A percentile compares a stretch with the other conserved stretches of the same genome.
These are phyloP conservation scores for Calonectria crousiana DNA, from an alignment of 2,329 filamentous ascomycete genomes.

Conservation along the genomic window DNA sequence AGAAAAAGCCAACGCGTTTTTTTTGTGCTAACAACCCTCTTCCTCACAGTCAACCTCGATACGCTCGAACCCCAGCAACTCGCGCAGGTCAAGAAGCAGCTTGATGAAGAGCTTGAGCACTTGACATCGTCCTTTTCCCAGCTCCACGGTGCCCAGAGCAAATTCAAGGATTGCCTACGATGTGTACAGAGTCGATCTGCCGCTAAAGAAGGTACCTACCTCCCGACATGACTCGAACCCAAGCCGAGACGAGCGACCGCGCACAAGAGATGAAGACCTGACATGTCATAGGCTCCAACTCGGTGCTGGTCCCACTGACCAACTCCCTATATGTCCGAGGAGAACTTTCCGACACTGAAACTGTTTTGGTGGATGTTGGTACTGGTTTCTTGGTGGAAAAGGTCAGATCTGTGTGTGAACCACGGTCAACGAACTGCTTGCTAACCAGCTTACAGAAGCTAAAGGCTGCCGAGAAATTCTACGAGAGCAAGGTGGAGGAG, in stretches of 20 bases:
- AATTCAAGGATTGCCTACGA: slow-evolving; percentile 90
- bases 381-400: slow-evolving; percentile 98
- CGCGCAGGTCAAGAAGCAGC: slow-evolving; percentile 91
- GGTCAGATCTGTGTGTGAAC: slow-evolving; percentile 54
- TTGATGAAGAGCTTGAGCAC: slow-evolving; percentile 96
- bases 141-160: slow-evolving; percentile 88
- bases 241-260: not conserved
- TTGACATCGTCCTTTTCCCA: slow-evolving; percentile 91
- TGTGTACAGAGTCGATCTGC: slow-evolving; percentile 71
- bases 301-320: slow-evolving; percentile 91
- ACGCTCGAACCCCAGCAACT: slow-evolving; percentile 88
- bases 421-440: not conserved
- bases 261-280: slow-evolving; percentile 13
- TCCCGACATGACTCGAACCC: not conserved
- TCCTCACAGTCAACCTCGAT: slow-evolving; percentile 70
- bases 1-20: not conserved
- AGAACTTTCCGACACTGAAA: slow-evolving; percentile 77
- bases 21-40: not conserved
- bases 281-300: slow-evolving; percentile 54
- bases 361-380: slow-evolving; percentile 90
- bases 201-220: slow-evolving; percentile 46
- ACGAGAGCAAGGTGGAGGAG: slow-evolving; percentile 67
- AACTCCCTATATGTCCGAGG: slow-evolving; percentile 95
- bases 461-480: slow-evolving; percentile 67
- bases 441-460: slow-evolving; percentile 55